phyloP scores from a whole-genome alignment of 2,329 filamentous ascomycete genomes.

The Chaetothyriales sp. region DNA sequence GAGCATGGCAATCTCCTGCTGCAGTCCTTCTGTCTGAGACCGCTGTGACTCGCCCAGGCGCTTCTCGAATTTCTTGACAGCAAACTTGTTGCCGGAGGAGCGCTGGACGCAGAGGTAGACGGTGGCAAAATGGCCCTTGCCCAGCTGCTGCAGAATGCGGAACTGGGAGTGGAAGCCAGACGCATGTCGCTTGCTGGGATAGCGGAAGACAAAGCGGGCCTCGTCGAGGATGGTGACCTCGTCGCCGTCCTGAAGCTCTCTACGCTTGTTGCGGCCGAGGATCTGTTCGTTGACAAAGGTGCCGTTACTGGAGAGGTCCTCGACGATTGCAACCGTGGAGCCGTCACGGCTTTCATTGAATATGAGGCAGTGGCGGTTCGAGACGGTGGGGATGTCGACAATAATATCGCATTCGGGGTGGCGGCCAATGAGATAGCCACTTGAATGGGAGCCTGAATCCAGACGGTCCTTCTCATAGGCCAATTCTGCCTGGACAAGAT shows the following conservation, averaged over 20 bases:
- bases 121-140: conserved; percentile 88
- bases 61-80: conserved; percentile 90
- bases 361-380: conserved; percentile 53
- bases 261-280: conserved; percentile 78
- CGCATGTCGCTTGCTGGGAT: conserved; percentile 57
- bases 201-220: conserved; percentile 80
- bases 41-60: conserved; percentile 66
- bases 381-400: conserved; percentile 64
- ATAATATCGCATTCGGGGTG: conserved; percentile 82
- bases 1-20: conserved; percentile 89
- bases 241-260: conserved; percentile 76
- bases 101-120: conserved; percentile 87
- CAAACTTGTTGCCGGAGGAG: conserved; percentile 62
- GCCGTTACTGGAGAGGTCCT: conserved; percentile 90
- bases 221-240: conserved; percentile 77
- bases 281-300: conserved; percentile 90
- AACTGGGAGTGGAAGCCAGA: conserved; percentile 79
- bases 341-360: conserved; percentile 43
- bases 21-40: conserved; percentile 68
- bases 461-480: conserved; percentile 48
- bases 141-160: conserved; percentile 66
- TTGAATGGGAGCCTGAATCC: conserved; percentile 45
- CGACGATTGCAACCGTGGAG: conserved; percentile 54
- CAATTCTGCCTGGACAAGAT: conserved; percentile 38
- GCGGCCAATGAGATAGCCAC: conserved; percentile 80